phyloP scores from a whole-genome alignment of 495 filamentous ascomycete species.

The Cenococcum geophilum region DNA sequence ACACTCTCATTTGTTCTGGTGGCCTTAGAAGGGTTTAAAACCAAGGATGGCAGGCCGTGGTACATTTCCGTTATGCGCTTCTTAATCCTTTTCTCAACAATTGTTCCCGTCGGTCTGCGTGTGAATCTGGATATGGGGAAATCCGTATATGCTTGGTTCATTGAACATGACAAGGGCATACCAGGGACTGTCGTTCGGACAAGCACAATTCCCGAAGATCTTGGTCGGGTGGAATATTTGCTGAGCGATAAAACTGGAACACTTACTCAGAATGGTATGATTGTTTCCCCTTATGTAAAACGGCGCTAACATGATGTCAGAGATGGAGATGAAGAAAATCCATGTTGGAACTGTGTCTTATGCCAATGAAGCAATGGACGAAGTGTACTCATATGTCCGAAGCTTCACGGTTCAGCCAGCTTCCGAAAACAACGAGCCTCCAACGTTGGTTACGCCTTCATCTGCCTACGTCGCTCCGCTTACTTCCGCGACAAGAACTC shows the following conservation, averaged over 20 bases:
- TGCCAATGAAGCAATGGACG: slow-evolving; percentile 97
- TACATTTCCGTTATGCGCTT: slow-evolving; percentile 95
- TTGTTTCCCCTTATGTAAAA: neutral
- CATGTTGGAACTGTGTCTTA: slow-evolving; percentile 98
- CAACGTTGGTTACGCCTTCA: slow-evolving; percentile 64
- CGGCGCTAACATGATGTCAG: slow-evolving; percentile 37
- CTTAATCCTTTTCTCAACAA: slow-evolving; percentile 95
- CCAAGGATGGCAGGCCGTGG: slow-evolving; percentile 59
- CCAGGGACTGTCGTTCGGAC: slow-evolving; percentile 89
- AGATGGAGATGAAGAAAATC: slow-evolving; percentile 98
- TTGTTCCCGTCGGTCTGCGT: slow-evolving; percentile 92
- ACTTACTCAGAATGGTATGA: slow-evolving; percentile 76
- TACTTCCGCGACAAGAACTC: slow-evolving; percentile 63
- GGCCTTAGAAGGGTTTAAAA: slow-evolving; percentile 72
- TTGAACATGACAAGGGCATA: slow-evolving; percentile 84
- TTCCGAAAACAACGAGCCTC: slow-evolving; percentile 34
- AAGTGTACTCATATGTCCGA: slow-evolving; percentile 76
- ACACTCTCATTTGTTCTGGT: slow-evolving; percentile 86
- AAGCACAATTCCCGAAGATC: slow-evolving; percentile 93
- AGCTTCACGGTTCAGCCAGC: slow-evolving; percentile 55
- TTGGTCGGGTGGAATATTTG: slow-evolving; percentile 93
- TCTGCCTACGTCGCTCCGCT: slow-evolving; percentile 48
- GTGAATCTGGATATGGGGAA: slow-evolving; percentile 98
- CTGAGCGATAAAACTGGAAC: slow-evolving; percentile 97
- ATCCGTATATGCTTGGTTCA: slow-evolving; percentile 90